phyloP scores from a whole-genome alignment of 345 rosid species.

The Ceriops tagal region DNA sequence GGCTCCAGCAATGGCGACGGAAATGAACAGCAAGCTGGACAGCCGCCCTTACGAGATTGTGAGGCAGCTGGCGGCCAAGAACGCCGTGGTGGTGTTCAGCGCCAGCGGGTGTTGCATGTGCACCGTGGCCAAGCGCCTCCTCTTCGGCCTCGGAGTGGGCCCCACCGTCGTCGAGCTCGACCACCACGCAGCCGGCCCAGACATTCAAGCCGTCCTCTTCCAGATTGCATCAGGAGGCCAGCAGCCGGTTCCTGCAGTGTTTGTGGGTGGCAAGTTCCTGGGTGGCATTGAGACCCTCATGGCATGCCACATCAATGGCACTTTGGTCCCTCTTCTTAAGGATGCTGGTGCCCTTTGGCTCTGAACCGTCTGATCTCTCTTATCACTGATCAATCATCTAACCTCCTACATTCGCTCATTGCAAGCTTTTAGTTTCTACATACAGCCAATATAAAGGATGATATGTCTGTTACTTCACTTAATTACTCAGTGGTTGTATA shows the following conservation, averaged over 20 bases:
- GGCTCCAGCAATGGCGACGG: conserved; percentile 1
- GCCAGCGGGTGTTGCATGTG: conserved; percentile 92
- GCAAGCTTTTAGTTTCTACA: neutral
- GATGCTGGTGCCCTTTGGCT: conserved; percentile 99
- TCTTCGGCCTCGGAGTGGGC: conserved; percentile 80
- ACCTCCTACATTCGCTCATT: neutral
- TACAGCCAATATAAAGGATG: neutral
- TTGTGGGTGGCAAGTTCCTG: conserved; percentile 79
- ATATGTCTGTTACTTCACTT: neutral
- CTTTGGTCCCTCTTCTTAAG: conserved; percentile 82
- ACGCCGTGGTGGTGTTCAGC: conserved; percentile 82
- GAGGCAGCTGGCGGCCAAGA: conserved; percentile 51
- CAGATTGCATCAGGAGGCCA: conserved; percentile 34
- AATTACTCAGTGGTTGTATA: neutral
- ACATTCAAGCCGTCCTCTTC: conserved; percentile 39
- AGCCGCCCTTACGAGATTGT: conserved; percentile 44
- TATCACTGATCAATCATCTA: neutral
- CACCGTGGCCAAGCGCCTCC: conserved; percentile 87
- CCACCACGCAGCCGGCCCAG: conserved; percentile 37
- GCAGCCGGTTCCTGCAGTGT: conserved; percentile 56
- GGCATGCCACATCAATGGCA: conserved; percentile 90
- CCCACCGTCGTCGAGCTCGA: conserved; percentile 84
- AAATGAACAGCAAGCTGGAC: conserved; percentile 12
- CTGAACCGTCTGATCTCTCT: conserved; percentile 17
- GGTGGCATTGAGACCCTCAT: conserved; percentile 86